A percentile compares a stretch with the other conserved stretches of the same genome.
Conservation (phyloP, 257 asterid genomes). For the Solanum piurae region DNA sequence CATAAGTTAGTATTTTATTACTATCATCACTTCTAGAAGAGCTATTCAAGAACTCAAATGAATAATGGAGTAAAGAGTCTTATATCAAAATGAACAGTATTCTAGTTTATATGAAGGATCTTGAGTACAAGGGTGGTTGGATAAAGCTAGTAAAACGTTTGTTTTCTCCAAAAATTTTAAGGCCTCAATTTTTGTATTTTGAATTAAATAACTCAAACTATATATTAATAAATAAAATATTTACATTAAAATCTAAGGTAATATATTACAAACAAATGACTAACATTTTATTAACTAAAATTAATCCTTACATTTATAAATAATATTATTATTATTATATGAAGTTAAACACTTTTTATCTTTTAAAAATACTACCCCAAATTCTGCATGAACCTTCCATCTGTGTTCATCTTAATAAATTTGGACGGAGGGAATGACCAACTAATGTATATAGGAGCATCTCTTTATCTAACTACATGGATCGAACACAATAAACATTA, state of each 20-base stretch:
- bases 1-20: too few relatives aligned
- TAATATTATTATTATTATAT: too few relatives aligned
- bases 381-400: too few relatives aligned
- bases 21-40: not conserved
- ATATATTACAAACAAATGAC: too few relatives aligned
- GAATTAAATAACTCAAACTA: too few relatives aligned
- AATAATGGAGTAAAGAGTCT: not conserved
- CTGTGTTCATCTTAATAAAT: not conserved
- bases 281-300: too few relatives aligned
- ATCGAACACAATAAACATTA: not conserved
- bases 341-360: too few relatives aligned
- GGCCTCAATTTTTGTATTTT: not conserved
- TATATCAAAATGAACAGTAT: not conserved
- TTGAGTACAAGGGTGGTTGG: not conserved
- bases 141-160: not conserved
- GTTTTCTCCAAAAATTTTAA: too few relatives aligned
- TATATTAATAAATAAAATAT: too few relatives aligned
- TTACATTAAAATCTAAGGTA: not conserved
- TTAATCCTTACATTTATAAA: too few relatives aligned
- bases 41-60: not conserved
- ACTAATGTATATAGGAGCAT: not conserved
- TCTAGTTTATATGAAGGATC: not conserved
- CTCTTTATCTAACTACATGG: not conserved
- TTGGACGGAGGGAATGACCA: not conserved
- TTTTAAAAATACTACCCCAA: too few relatives aligned